Conservation (phyloP, 176 grass and related monocot genomes). For the Tuctoria greenei region DNA sequence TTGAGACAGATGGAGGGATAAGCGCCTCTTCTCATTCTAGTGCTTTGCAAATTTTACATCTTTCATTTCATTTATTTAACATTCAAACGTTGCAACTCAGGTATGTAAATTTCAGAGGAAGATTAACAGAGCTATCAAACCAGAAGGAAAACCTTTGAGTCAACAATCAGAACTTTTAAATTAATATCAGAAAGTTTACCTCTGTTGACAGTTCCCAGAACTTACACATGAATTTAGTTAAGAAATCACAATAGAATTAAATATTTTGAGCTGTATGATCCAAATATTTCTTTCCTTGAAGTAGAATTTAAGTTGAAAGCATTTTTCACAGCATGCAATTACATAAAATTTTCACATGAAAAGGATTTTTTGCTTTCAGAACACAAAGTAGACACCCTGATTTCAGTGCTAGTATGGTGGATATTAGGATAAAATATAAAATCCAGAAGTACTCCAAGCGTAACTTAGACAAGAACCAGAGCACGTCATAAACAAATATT, state of each 20-base stretch:
- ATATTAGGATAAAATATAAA: not conserved
- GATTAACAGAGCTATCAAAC: constrained; percentile 1
- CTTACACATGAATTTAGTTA: not conserved
- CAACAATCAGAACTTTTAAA: not conserved
- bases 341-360: not conserved
- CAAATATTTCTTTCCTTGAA: not conserved
- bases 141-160: not conserved
- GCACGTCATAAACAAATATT: not conserved
- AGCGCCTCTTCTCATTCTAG: constrained; percentile 49
- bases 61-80: not conserved
- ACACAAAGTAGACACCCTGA: not conserved
- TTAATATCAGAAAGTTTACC: not conserved
- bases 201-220: not conserved
- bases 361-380: no score
- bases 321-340: not conserved
- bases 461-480: not conserved
- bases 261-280: not conserved
- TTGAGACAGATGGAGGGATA: constrained; percentile 70
- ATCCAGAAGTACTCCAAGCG: not conserved
- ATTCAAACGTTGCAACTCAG: not conserved
- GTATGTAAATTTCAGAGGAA: constrained; percentile 10
- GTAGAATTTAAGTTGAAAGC: not conserved
- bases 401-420: not conserved
- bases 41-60: constrained; percentile 42
- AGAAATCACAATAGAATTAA: not conserved